Evolutionary conservation across 805 yeast genomes (phyloP).

Genomic region (Sugiyamaella chiloensis): DNA sequence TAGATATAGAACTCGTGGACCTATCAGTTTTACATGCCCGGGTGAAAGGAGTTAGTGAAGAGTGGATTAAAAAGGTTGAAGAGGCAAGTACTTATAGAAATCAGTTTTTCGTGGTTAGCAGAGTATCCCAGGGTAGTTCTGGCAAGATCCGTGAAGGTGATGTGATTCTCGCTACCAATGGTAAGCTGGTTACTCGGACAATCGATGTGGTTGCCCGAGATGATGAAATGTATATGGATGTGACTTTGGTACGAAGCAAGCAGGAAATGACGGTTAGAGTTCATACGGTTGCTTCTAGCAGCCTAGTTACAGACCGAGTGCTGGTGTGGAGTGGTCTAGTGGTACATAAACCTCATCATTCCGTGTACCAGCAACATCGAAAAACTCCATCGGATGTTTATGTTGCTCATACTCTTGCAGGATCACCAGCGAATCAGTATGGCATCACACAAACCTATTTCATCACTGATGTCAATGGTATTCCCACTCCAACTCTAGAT

Average conservation of each 20-base stretch:
- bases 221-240: constrained; percentile 43
- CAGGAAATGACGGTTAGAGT: constrained; percentile 58
- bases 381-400: constrained; percentile 75
- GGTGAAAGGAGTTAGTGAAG: constrained; percentile 81
- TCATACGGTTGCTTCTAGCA: constrained; percentile 59
- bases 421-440: constrained; percentile 85
- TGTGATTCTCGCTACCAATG: constrained; percentile 69
- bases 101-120: constrained; percentile 67
- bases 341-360: constrained; percentile 87
- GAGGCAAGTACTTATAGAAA: constrained; percentile 59
- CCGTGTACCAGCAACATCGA: constrained; percentile 79
- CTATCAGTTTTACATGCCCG: constrained; percentile 72
- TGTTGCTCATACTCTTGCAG: constrained; percentile 66
- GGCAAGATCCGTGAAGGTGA: constrained; percentile 55
- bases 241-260: constrained; percentile 71
- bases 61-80: constrained; percentile 73
- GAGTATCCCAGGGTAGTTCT: constrained; percentile 52
- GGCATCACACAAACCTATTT: constrained; percentile 76
- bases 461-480: constrained; percentile 84
- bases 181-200: constrained; percentile 57
- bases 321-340: constrained; percentile 82
- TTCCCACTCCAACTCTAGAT: constrained; percentile 65
- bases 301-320: constrained; percentile 59
- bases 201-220: constrained; percentile 58
- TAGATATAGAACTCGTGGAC: constrained; percentile 76